Evolutionary conservation across 306 rosid genomes (phyloP).

Genomic region (Notholithocarpus densiflorus): DNA sequence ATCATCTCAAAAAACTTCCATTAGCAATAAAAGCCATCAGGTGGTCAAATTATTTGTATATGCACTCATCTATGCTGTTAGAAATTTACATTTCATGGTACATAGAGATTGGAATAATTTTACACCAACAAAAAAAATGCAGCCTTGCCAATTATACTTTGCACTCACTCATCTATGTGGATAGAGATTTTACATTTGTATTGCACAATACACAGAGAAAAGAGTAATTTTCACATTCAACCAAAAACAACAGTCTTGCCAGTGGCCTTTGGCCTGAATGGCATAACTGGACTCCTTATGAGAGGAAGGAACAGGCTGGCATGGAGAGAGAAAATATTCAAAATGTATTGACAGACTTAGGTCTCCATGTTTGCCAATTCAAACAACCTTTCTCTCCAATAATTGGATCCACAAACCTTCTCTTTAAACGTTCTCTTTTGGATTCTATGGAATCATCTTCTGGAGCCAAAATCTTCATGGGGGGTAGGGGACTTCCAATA

Average conservation of each 20-base stretch:
- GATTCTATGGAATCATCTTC: conserved; percentile 28
- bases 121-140: no score
- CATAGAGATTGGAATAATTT: no score
- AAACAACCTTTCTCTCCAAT: conserved; percentile 46
- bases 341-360: conserved; percentile 35
- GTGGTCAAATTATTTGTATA: no score
- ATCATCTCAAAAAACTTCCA: no score
- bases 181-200: not conserved
- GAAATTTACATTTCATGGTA: no score
- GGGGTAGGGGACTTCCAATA: conserved; percentile 30
- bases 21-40: no score
- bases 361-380: conserved; percentile 31
- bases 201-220: not conserved
- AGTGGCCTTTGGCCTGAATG: not conserved
- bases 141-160: no score
- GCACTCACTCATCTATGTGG: no score
- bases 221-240: not conserved
- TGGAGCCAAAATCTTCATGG: conserved; percentile 13
- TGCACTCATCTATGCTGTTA: no score
- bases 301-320: not conserved
- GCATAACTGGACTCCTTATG: not conserved
- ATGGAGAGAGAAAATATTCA: not conserved
- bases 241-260: not conserved
- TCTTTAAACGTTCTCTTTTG: conserved; percentile 33
- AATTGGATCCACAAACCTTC: conserved; percentile 36